Percentiles rank a stretch among this genome's conserved stretches.
Evolutionary conservation across 495 filamentous ascomycete species (phyloP).

Genomic region (Neohortaea acidophila): DNA sequence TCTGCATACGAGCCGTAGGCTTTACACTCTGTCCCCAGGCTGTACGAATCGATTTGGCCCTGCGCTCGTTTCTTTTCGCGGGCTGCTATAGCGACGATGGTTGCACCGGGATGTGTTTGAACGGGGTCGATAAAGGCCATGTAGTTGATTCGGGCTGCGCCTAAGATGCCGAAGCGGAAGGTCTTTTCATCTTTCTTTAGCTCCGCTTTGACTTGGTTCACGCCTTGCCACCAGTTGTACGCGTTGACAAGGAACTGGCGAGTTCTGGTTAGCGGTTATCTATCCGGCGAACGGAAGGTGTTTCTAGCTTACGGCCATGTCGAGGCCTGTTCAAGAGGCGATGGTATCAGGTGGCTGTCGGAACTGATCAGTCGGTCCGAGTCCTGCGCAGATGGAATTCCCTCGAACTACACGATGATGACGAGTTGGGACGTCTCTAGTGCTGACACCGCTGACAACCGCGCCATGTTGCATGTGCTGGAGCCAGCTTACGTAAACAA

Average conservation of each 20-base stretch:
- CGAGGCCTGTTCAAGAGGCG: too few relatives aligned
- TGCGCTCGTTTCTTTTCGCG: slow-evolving; percentile 38
- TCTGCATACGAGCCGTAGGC: slow-evolving; percentile 36
- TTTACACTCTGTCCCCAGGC: slow-evolving; percentile 32
- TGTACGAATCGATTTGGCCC: slow-evolving; percentile 41
- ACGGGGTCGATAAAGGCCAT: slow-evolving; percentile 42
- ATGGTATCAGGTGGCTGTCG: too few relatives aligned
- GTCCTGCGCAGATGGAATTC: too few relatives aligned
- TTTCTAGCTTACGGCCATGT: too few relatives aligned
- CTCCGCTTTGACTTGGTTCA: background rate
- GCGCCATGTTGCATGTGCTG: too few relatives aligned
- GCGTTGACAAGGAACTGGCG: background rate
- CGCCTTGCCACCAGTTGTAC: slow-evolving; percentile 9
- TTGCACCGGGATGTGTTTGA: slow-evolving; percentile 42
- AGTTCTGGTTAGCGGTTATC: too few relatives aligned
- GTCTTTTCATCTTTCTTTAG: background rate
- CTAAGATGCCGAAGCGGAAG: slow-evolving; percentile 5
- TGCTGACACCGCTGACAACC: too few relatives aligned
- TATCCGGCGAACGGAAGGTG: too few relatives aligned
- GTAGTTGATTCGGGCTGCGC: slow-evolving; percentile 29
- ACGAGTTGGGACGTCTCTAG: too few relatives aligned
- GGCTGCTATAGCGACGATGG: slow-evolving; percentile 43
- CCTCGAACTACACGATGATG: too few relatives aligned
- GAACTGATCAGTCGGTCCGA: too few relatives aligned
- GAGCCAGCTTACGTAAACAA: too few relatives aligned